A percentile compares a stretch with the other conserved stretches of the same genome.
Evolutionary conservation across 208 protist species (phyloP).

Genomic region (Trypanosoma grayi): DNA sequence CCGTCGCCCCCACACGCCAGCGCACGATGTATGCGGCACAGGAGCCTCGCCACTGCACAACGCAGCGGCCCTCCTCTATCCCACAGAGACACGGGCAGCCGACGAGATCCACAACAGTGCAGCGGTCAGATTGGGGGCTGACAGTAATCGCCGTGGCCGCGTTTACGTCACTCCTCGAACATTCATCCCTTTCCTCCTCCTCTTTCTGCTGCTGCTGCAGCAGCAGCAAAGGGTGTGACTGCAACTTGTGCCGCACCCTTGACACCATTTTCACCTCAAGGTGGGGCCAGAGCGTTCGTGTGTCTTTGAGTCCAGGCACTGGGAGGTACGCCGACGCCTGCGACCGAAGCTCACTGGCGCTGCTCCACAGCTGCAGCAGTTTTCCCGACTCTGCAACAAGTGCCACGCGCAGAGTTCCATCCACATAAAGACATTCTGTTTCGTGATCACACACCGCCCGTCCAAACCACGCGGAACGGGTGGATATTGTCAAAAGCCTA

Average conservation of each 20-base stretch:
- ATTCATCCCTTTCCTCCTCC: background rate
- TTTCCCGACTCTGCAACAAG: conserved; percentile 16
- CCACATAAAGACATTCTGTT: conserved; percentile 2
- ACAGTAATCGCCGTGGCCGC: background rate
- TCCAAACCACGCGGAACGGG: conserved; percentile 9
- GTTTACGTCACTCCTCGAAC: background rate
- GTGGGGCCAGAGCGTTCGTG: conserved; percentile 2
- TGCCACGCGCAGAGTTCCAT: background rate
- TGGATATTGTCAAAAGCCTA: background rate
- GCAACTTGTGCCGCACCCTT: background rate
- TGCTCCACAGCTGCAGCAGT: conserved; percentile 20
- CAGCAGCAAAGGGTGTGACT: background rate
- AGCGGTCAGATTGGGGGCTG: background rate
- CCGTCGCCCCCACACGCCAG: conserved; percentile 14
- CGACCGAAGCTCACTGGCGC: background rate
- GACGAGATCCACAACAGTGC: conserved; percentile 16
- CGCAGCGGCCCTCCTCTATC: conserved; percentile 1
- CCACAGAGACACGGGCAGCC: conserved; percentile 5
- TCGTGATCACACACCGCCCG: background rate
- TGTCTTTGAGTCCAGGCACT: background rate
- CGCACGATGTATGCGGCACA: conserved; percentile 11
- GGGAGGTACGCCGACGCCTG: background rate
- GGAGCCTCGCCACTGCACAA: conserved; percentile 21
- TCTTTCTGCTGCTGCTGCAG: background rate
- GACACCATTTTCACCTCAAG: conserved; percentile 8